A percentile compares a stretch with the other conserved stretches of the same genome.
These are phyloP conservation scores for Lipomyces orientalis DNA, from an alignment of 805 yeast species.

Conservation along the genomic window DNA sequence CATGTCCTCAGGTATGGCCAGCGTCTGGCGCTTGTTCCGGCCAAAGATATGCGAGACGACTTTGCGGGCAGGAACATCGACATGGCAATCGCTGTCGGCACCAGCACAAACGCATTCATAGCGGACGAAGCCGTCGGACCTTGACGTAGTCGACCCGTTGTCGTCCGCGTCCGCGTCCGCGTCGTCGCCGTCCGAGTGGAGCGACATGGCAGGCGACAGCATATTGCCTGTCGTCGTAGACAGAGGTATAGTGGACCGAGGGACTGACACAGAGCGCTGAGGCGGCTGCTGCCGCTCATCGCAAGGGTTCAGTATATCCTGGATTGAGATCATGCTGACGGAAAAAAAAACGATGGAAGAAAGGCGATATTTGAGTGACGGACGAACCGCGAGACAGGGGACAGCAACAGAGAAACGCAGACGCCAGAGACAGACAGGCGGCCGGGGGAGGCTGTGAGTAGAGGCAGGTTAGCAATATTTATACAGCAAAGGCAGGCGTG, in stretches of 20 bases:
- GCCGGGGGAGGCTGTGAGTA: too few species aligned
- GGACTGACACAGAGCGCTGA: not conserved
- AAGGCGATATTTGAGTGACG: not conserved
- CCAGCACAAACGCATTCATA: conserved; percentile 20
- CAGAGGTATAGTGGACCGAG: not conserved
- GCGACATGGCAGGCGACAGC: not conserved
- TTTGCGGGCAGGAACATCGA: conserved; percentile 28
- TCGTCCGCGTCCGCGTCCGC: not conserved
- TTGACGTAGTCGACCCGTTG: not conserved
- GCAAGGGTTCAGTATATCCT: conserved; percentile 4
- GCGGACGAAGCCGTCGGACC: not conserved
- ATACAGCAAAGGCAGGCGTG: too few species aligned
- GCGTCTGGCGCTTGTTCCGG: conserved; percentile 38
- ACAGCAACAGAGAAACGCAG: not conserved
- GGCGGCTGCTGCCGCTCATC: not conserved
- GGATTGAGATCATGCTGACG: not conserved
- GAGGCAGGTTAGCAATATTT: too few species aligned
- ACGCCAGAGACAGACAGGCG: too few species aligned
- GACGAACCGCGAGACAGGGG: not conserved
- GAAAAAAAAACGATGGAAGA: too few species aligned
- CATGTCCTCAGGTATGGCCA: conserved; percentile 29
- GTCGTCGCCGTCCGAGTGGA: conserved; percentile 6
- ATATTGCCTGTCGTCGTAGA: not conserved
- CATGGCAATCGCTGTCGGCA: conserved; percentile 17
- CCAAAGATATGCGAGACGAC: conserved; percentile 38